Base-by-base conservation (phyloP, 1,139 yeast species). In the Taphrina pruni region DNA sequence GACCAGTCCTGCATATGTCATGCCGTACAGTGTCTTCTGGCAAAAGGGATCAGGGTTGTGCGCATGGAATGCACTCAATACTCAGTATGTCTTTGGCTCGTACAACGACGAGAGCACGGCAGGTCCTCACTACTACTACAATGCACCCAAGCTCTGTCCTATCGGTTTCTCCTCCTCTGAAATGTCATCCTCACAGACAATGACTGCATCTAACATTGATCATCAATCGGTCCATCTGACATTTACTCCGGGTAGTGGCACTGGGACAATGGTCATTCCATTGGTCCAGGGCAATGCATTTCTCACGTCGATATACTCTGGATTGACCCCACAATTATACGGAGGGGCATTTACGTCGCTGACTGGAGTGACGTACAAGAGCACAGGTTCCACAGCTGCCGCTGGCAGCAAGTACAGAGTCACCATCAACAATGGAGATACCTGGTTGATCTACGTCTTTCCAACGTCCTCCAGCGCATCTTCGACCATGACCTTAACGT, bases 211-310 rank as follows among this genome's bases (percentile, higher is more conserved):
- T 21, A 81, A 85, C 14, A 81, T 85, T 80, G 83, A 82, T 60
- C 82, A 84, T 41, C 82, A 87, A 80, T 87, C 93, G 4, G 88
- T 83, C 20, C 78, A 80, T 45, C 86, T 84, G 12, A 80, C 82
- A 2, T 76, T 89, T 67, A 77, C 85, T 38, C 79, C 82, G 43
- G 73, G 77, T 1, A 48, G 72, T 20, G 77, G 77, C 8, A 69
- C 76, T 17, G 65, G 70, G 8, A 56, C 69, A 6, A 70, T 81
- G 51, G 66, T 69, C 14, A 70, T 80, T 52, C 86, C 88, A 4
- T 71, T 84, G 61, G 85, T 83, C 26, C 89, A 87, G 76, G 96
- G 96, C 72, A 88, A 88, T 90, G 96, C 96, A n/a, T 84, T 88
- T 73, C 85, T 86, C 12, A 85, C 91, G 54, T 89, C 86, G 45